Percentiles rank a stretch among this genome's conserved stretches.
Evolutionary conservation across 176 grass and related monocot genomes (phyloP).

Genomic region (Dendrocalamus sinicus): DNA sequence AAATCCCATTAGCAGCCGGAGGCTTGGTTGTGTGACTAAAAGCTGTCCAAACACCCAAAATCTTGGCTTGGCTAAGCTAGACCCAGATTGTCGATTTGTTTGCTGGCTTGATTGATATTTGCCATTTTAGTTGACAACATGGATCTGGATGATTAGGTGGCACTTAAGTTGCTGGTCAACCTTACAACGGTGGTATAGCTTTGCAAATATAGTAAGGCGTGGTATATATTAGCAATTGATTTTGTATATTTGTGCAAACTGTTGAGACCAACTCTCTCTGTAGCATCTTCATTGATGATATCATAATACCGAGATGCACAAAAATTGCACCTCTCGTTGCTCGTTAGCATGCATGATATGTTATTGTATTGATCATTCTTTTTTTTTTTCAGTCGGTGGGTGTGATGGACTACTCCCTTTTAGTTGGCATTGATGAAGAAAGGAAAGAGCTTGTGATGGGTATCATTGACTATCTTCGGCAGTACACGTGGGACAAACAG

Average conservation of each 20-base stretch:
- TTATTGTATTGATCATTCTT: slow-evolving; percentile 3
- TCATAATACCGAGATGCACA: neutral
- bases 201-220: slow-evolving; percentile 3
- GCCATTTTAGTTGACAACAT: neutral
- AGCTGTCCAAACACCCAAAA: neutral
- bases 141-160: neutral
- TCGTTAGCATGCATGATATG: neutral
- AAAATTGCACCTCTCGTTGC: neutral
- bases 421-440: slow-evolving; percentile 88
- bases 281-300: slow-evolving; percentile 8
- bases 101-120: neutral
- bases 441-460: slow-evolving; percentile 89
- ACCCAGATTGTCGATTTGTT: neutral
- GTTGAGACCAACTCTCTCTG: neutral
- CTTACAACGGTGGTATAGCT: neutral
- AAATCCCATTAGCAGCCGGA: too few relatives aligned
- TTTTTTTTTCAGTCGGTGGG: slow-evolving; percentile 66
- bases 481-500: slow-evolving; percentile 98
- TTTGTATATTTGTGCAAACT: slow-evolving; percentile 11
- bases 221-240: neutral
- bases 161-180: neutral
- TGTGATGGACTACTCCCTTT: slow-evolving; percentile 97
- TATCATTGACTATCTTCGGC: slow-evolving; percentile 94
- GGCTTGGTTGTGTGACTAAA: neutral
- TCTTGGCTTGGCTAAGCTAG: neutral